A percentile compares a stretch with the other conserved stretches of the same genome.
Conservation (phyloP, 2,329 filamentous ascomycete species). For the Uncinocarpus reesii region DNA sequence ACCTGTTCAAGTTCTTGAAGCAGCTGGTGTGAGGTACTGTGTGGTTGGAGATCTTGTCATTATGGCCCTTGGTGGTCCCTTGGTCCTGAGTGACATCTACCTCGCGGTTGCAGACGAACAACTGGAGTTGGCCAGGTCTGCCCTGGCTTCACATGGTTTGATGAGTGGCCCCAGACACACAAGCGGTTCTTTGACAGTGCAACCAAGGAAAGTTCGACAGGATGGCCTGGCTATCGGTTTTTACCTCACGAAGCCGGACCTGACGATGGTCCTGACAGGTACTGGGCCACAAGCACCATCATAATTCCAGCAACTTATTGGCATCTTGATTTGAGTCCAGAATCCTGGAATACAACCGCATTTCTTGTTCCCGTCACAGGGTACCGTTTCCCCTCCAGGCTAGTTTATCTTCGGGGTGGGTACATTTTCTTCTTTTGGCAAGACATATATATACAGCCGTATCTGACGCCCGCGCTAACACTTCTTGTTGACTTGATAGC, state of each 20-base stretch:
- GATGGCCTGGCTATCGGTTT: constrained; percentile 10
- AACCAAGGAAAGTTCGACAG: constrained; percentile 3
- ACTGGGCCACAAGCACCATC: not conserved
- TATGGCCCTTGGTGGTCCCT: constrained; percentile 1
- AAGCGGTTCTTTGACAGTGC: not conserved
- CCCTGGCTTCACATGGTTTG: constrained; percentile 4
- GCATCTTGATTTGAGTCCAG: constrained; percentile 11
- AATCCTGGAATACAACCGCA: not conserved
- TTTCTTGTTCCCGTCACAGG: not conserved
- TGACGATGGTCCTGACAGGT: not conserved
- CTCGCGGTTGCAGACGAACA: constrained; percentile 12
- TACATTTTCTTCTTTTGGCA: no score
- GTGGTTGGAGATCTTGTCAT: constrained; percentile 12
- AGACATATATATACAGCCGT: no score
- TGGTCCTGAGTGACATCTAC: constrained; percentile 5
- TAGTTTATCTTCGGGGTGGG: no score
- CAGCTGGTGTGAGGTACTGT: constrained; percentile 10
- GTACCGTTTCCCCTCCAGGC: constrained; percentile 2
- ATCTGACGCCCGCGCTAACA: no score
- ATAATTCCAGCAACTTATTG: constrained; percentile 6
- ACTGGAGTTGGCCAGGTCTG: constrained; percentile 1
- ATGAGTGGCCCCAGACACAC: constrained; percentile 1
- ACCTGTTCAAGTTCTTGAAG: constrained; percentile 3
- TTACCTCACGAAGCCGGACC: constrained; percentile 1
- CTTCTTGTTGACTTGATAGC: no score